These are phyloP conservation scores for Begonia masoniana DNA, from an alignment of 306 rosid species.

Conservation along the genomic window DNA sequence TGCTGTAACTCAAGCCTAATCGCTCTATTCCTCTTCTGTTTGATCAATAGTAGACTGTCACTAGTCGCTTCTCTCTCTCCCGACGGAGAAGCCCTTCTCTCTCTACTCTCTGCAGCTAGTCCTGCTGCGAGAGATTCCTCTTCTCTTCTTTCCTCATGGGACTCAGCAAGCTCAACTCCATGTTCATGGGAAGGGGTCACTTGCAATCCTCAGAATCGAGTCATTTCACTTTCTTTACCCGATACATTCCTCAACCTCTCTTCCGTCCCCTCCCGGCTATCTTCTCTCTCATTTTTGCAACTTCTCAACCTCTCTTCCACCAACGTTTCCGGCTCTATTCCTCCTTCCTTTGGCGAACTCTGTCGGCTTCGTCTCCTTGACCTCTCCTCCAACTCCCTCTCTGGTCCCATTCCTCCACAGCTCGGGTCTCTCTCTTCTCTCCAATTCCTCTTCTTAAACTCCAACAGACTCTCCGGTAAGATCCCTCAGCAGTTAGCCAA, in stretches of 20 bases:
- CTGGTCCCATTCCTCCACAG: conserved; percentile 1
- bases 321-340: conserved; percentile 75
- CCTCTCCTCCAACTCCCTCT: conserved; percentile 56
- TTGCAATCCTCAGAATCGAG: conserved; percentile 88
- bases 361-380: conserved; percentile 69
- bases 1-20: background rate
- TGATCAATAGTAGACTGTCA: conserved; percentile 16
- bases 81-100: conserved; percentile 81
- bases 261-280: conserved; percentile 52
- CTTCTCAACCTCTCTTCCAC: conserved; percentile 95
- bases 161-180: conserved; percentile 64
- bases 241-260: conserved; percentile 72
- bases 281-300: conserved; percentile 70
- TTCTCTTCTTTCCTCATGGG: conserved; percentile 74
- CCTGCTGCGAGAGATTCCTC: conserved; percentile 30
- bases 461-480: conserved; percentile 32
- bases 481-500: conserved; percentile 63
- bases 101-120: conserved; percentile 40
- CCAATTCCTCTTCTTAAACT: conserved; percentile 2
- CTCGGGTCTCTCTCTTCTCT: background rate
- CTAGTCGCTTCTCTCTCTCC: conserved; percentile 49
- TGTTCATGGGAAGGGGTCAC: conserved; percentile 89
- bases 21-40: conserved; percentile 8
- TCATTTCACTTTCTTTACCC: conserved; percentile 75
- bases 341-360: conserved; percentile 68